Conservation (phyloP, 2,329 filamentous ascomycete species). For the Ceratocystis papillata region DNA sequence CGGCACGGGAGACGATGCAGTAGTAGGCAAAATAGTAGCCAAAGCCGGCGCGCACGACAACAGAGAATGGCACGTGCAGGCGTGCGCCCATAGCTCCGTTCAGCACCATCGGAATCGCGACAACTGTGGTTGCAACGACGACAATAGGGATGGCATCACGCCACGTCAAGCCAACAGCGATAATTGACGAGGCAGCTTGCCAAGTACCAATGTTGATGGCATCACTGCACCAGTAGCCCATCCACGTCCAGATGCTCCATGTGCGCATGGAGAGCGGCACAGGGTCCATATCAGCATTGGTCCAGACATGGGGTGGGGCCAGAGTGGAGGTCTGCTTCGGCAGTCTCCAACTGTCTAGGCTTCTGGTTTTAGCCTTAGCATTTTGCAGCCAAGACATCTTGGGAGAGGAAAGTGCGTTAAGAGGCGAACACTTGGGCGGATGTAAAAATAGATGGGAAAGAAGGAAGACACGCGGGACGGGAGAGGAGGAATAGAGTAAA, state of each 20-base stretch:
- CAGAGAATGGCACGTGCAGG: conserved; percentile 34
- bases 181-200: conserved; percentile 31
- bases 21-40: conserved; percentile 36
- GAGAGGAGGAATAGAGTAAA: not conserved
- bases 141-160: conserved; percentile 38
- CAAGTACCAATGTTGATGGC: conserved; percentile 23
- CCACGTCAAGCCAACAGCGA: conserved; percentile 37
- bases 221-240: conserved; percentile 41
- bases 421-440: not conserved
- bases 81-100: conserved; percentile 37
- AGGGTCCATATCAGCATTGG: conserved; percentile 33
- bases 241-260: conserved; percentile 37
- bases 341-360: conserved; percentile 19
- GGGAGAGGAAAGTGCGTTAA: not conserved
- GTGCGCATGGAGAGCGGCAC: conserved; percentile 34
- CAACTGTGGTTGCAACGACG: conserved; percentile 37
- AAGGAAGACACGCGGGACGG: not conserved
- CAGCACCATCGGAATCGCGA: conserved; percentile 36
- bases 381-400: conserved; percentile 22
- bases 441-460: not conserved
- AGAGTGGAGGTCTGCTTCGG: conserved; percentile 23
- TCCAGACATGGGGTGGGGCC: conserved; percentile 28
- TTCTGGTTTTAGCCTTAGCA: conserved; percentile 21
- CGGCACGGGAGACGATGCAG: conserved; percentile 34
- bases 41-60: conserved; percentile 34